Base-by-base conservation (phyloP, 768 basidiomycete genomes). In the Cubamyces lactineus region DNA sequence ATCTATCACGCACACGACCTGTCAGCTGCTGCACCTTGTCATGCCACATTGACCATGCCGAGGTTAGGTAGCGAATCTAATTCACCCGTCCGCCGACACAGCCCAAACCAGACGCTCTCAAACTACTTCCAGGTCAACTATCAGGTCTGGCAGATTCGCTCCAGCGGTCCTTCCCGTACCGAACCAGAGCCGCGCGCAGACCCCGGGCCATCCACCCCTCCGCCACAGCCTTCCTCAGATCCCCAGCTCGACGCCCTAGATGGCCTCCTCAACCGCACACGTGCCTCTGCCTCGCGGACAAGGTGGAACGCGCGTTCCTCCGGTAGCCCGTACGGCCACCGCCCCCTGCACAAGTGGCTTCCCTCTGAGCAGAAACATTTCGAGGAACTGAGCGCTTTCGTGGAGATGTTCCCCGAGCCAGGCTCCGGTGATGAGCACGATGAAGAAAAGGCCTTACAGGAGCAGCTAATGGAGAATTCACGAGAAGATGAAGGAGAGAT, bases 301-400 rank as follows among this genome's bases (percentile, higher is more conserved):
- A 43, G 61, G 43, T 62, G 61, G 61, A 62, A 62, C 49, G 61
- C 55, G 61, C 61, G 61, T 41, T 30, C 55, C 7, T 51, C 46
- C 26, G 61, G 61, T 1, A 62, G 55, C 16, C 61, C 61, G 11
- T 62, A 62, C 34, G 61, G 55, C 17, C 49, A 43, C 1, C 61
- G 61, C 23, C 61, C 55, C 15, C 49, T 62, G 16, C 50, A 51
- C 34, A 62, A 57, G 34, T 52, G 53, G 48, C 30, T 50, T 1
- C 54, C 48, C 1, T 50, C 54, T 2, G 54, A 62, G 13, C 53
- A 55, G 48, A 51, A 56, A 28, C 53, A 55, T 23, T 38, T 51
- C 40, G 61, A 62, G 41, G 61, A 55, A 26, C 19, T 56, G 53
- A 43, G 42, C 45, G 55, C 49, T 16, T 48, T 57, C 16, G 47